Conservation (phyloP, 768 basidiomycete species). For the Panellus pusillus region DNA sequence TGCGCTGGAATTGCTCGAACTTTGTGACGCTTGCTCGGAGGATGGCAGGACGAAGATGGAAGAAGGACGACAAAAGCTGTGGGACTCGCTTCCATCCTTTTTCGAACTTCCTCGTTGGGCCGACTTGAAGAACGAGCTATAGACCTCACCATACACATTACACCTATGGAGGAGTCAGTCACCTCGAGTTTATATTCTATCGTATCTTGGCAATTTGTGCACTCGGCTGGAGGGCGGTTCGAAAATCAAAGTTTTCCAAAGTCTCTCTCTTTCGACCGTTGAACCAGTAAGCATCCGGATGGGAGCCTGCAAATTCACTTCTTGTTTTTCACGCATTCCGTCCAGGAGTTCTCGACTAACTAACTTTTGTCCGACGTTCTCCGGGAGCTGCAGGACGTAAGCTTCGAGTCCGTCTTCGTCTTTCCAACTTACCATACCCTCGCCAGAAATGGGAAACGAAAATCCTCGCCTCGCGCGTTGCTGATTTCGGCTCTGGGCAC, state of each 20-base stretch:
- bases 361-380: no score
- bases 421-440: neutral
- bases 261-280: no score
- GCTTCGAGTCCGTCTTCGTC: slow-evolving; percentile 26
- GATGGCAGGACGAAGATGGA: neutral
- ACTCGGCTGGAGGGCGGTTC: no score
- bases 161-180: no score
- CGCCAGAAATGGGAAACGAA: slow-evolving; percentile 74
- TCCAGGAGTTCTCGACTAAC: no score
- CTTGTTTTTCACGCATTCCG: no score
- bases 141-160: neutral
- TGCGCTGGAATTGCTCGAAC: neutral
- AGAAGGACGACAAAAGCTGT: slow-evolving; percentile 1
- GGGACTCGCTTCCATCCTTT: slow-evolving; percentile 8
- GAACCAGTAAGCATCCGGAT: no score
- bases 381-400: slow-evolving; percentile 61
- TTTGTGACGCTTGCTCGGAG: slow-evolving; percentile 3
- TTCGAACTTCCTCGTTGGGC: slow-evolving; percentile 11
- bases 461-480: slow-evolving; percentile 67
- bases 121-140: slow-evolving; percentile 3
- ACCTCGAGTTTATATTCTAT: no score
- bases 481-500: slow-evolving; percentile 52
- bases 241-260: no score
- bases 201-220: no score
- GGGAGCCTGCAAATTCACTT: no score